These are phyloP conservation scores for Ogataea ganodermae DNA, from an alignment of 805 yeast genomes.

Conservation along the genomic window DNA sequence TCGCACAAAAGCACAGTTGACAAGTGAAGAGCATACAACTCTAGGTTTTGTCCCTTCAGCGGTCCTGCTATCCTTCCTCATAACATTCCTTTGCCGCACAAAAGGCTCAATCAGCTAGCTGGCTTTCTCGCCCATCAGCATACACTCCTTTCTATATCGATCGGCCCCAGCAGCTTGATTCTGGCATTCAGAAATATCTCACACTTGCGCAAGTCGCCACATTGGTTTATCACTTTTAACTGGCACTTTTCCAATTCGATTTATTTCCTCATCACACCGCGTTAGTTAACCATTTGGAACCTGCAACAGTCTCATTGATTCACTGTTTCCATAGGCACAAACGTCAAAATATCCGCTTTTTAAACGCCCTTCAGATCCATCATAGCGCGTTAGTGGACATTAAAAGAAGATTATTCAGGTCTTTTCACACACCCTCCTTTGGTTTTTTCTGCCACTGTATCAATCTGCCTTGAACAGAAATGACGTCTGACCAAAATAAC, in stretches of 20 bases:
- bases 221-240: neutral
- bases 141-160: slow-evolving; percentile 9
- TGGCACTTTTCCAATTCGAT: neutral
- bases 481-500: slow-evolving; percentile 13
- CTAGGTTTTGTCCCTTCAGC: neutral
- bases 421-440: neutral
- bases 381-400: no score
- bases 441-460: neutral
- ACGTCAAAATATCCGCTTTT: neutral
- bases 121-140: neutral
- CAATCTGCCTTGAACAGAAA: neutral
- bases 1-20: neutral
- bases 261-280: neutral
- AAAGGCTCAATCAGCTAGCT: neutral
- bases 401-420: neutral
- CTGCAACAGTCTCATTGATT: neutral
- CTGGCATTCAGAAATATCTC: neutral
- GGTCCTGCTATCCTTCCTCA: neutral
- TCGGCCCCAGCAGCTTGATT: neutral
- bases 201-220: neutral
- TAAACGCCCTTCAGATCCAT: no score
- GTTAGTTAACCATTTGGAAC: neutral
- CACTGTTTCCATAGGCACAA: neutral
- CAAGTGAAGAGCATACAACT: neutral
- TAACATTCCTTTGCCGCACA: slow-evolving; percentile 6